phyloP scores from a whole-genome alignment of 1,284 basidiomycete species.

The Neolentinus lepideus region DNA sequence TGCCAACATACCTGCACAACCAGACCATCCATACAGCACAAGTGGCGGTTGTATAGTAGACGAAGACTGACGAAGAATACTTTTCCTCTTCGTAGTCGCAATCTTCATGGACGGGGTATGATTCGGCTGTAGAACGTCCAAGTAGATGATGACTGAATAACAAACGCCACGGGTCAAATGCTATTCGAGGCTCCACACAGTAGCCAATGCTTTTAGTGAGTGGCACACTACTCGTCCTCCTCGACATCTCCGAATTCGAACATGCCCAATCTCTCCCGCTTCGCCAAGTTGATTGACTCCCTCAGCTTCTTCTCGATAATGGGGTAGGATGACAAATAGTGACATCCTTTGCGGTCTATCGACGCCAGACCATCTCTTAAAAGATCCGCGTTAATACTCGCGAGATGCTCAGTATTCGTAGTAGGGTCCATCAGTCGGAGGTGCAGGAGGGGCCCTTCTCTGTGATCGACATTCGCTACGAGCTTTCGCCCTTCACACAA shows the following conservation, averaged over 20 bases:
- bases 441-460: slow-evolving; percentile 73
- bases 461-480: slow-evolving; percentile 84
- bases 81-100: too few relatives aligned
- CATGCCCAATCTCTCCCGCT: slow-evolving; percentile 74
- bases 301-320: slow-evolving; percentile 62
- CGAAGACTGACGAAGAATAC: too few relatives aligned
- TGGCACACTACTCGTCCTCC: slow-evolving; percentile 45
- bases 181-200: neutral
- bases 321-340: slow-evolving; percentile 68
- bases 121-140: neutral
- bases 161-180: neutral
- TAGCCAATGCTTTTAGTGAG: neutral
- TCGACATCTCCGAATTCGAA: slow-evolving; percentile 85
- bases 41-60: too few relatives aligned
- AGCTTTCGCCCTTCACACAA: slow-evolving; percentile 86
- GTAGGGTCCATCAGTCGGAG: slow-evolving; percentile 83
- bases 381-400: slow-evolving; percentile 81
- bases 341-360: slow-evolving; percentile 73
- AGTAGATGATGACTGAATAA: neutral
- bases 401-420: slow-evolving; percentile 53
- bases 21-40: too few relatives aligned
- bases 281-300: slow-evolving; percentile 58
- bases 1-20: too few relatives aligned
- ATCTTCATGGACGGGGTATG: neutral
- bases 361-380: slow-evolving; percentile 74